Base-by-base conservation (phyloP, 2,329 filamentous ascomycete species). In the Lomentospora prolificans region DNA sequence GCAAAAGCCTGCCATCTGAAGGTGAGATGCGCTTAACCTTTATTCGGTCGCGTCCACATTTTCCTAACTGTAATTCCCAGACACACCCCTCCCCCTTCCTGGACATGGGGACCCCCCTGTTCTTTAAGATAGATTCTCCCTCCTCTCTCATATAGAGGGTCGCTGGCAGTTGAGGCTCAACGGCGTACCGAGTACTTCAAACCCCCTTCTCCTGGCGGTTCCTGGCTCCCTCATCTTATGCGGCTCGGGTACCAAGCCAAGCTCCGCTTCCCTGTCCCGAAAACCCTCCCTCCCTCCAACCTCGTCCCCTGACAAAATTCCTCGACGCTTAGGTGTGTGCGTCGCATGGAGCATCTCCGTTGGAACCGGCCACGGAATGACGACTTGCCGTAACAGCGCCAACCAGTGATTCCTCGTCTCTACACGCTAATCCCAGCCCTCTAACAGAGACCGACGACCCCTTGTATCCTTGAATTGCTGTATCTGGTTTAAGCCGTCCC, bases 281-380 rank as follows among this genome's bases (percentile, higher is more conserved):
- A 36, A 27, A 46, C 36, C 36, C n/a, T n/a, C n/a, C 52, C 36
- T 30, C 22, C 25, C 25, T 48, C 44, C 22, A n/a, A 12, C 44
- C 44, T 48, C 14, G 14, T 10, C 27, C 14, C 27, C 27, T 31
- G 30, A 36, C n/a, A n/a, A n/a, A 7, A 17, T n/a, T n/a, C 41
- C 19, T 31, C 12, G 50, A 52, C 50, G 50, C 50, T 36, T 52
- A 30, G 50, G 50, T 52, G 27, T 52, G 56, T 39, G 57, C 55
- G 50, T 51, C 52, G 58, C 57, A 60, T 60, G 52, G 57, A 55
- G 60, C 53, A 30, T 55, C 54, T 46, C 56, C 59, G 56, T 57
- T 53, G 56, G 50, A 57, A 53, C 60, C 56, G 60, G 54, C 58
- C 53, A 59, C 60, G 60, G 60, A 60, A 60, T 51, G 57, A 56